phyloP scores from a whole-genome alignment of 2,329 filamentous ascomycete species.

The Teratosphaeria viscida region DNA sequence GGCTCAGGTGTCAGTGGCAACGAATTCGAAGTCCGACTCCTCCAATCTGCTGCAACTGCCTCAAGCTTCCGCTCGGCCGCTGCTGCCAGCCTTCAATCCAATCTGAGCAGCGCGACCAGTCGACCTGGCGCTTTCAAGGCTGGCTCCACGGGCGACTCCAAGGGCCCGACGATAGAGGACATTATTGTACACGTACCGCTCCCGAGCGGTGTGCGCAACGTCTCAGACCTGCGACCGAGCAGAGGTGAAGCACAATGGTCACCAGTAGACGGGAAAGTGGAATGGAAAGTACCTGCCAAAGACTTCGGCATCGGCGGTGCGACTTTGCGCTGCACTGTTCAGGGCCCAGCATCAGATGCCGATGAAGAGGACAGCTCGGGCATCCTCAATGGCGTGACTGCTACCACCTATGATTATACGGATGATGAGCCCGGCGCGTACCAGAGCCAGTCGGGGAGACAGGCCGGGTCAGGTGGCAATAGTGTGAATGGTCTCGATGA shows the following conservation, averaged over 20 bases:
- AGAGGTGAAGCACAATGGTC: constrained; percentile 77
- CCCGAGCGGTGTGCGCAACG: constrained; percentile 66
- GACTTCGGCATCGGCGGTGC: constrained; percentile 47
- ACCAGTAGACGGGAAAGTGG: constrained; percentile 58
- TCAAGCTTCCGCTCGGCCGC: constrained; percentile 13
- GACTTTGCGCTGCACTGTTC: constrained; percentile 67
- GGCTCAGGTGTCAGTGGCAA: constrained; percentile 62
- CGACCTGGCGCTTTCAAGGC: constrained; percentile 14
- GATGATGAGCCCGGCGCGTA: constrained; percentile 20
- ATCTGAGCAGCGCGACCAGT: constrained; percentile 7
- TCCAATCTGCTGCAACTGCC: constrained; percentile 39
- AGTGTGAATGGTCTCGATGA: constrained; percentile 4
- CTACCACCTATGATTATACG: constrained; percentile 31
- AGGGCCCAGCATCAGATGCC: constrained; percentile 48
- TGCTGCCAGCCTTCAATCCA: constrained; percentile 20
- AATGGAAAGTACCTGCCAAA: constrained; percentile 75
- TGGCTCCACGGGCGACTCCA: constrained; percentile 16
- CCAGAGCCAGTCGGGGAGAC: constrained; percentile 27
- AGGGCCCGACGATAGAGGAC: constrained; percentile 52
- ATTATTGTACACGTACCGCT: constrained; percentile 69
- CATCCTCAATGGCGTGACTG: constrained; percentile 28
- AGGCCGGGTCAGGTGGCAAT: constrained; percentile 13
- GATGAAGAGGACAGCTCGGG: constrained; percentile 30
- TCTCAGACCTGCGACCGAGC: constrained; percentile 70
- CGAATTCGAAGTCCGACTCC: constrained; percentile 80